These are phyloP conservation scores for Kwoniella heveanensis DNA, from an alignment of 768 basidiomycete genomes.

Conservation along the genomic window DNA sequence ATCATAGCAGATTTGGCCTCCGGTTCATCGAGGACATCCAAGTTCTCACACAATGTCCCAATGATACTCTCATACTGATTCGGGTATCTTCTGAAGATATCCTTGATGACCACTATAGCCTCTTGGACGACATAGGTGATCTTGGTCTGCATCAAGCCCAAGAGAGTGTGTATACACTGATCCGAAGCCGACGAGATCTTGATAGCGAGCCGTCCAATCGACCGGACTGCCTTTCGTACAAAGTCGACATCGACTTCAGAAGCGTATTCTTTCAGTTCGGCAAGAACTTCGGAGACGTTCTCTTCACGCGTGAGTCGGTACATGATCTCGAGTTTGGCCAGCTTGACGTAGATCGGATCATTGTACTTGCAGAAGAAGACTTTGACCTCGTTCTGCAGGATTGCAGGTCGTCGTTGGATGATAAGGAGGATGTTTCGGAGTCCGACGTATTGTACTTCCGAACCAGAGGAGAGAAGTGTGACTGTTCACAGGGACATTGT, in stretches of 20 bases:
- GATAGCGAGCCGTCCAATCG: conserved; percentile 96
- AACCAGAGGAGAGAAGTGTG: conserved; percentile 90
- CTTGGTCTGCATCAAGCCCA: conserved; percentile 86
- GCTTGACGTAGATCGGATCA: conserved; percentile 97
- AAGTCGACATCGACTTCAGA: conserved; percentile 98
- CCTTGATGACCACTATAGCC: conserved; percentile 94
- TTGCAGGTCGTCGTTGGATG: conserved; percentile 87
- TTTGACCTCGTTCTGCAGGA: conserved; percentile 94
- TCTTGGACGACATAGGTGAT: conserved; percentile 97
- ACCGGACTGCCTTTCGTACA: conserved; percentile 94
- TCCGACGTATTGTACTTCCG: conserved; percentile 98
- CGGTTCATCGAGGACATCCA: conserved; percentile 89
- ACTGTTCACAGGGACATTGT: too few relatives aligned
- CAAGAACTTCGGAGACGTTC: conserved; percentile 87
- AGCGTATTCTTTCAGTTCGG: conserved; percentile 97
- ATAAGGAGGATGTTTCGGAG: conserved; percentile 95
- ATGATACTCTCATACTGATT: conserved; percentile 96
- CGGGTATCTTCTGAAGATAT: conserved; percentile 95
- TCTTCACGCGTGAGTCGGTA: conserved; percentile 93
- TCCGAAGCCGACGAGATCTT: conserved; percentile 90
- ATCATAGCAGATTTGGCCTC: conserved; percentile 97
- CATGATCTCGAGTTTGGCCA: conserved; percentile 98
- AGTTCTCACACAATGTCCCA: conserved; percentile 84
- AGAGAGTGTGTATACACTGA: conserved; percentile 80
- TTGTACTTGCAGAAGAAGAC: conserved; percentile 99